Evolutionary conservation across 139 green algal species (phyloP), one percentile per base, ranked within the genome.

Genomic region (Mesostigma viride): DNA sequence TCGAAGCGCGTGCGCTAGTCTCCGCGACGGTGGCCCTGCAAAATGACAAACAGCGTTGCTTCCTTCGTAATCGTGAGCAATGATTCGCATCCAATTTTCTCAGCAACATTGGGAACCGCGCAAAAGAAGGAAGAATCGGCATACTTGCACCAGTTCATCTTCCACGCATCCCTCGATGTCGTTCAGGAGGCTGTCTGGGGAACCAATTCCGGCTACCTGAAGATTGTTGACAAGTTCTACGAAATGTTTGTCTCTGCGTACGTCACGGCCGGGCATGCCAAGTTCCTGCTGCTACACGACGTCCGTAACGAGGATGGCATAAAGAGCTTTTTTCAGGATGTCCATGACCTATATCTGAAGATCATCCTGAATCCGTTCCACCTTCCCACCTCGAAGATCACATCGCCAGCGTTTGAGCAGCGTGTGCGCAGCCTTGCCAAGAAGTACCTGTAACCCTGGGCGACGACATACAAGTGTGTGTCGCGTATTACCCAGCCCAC

Each of bases 101-200:
- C n/a, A n/a, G n/a, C n/a, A n/a, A n/a, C n/a, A n/a, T n/a, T n/a
- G n/a, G n/a, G n/a, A n/a, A n/a, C n/a, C n/a, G n/a, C n/a, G n/a
- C n/a, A n/a, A n/a, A n/a, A 77, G 71, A 74, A 78, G 8, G 66
- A 75, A 70, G 86, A 95, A 40, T 80, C 89, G 1, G 82, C 92
- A 53, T 95, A 98, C 73, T 76, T 97, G 24, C 89, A 97, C 69
- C 87, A 98, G 64, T 98, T 98, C 79, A 89, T 98, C 2, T 67
- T 97, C 56, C 91, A 97, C 60, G 88, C 90, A 0, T 76, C 92
- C 0, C 73, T 96, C 36, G 92, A 98, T 58, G 82, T 89, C 14
- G 84, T 96, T 8, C 90, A 98, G 44, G 91, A 97, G 35, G 75
- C 77, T 8, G 83, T 91, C 62, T 96, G 91, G 88, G 65, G 62